Conservation (phyloP, 768 basidiomycete genomes). For the Mycena kentingensis region DNA sequence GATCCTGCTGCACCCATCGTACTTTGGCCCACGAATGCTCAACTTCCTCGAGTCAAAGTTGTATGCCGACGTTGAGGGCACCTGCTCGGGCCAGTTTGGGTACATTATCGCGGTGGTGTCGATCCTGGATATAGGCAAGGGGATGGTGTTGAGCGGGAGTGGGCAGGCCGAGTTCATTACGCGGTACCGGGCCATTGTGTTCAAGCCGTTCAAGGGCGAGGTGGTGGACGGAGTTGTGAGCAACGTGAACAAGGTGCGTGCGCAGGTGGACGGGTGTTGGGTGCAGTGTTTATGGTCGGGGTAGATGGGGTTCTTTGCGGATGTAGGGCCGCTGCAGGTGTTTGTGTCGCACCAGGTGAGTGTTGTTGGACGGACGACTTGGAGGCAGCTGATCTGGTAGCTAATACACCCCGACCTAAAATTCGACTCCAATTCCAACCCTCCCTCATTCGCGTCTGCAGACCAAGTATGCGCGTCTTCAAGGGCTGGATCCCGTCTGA, state of each 20-base stretch:
- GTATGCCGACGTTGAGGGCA: constrained; percentile 95
- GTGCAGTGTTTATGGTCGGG: not conserved
- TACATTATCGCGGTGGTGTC: constrained; percentile 92
- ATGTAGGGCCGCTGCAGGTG: constrained; percentile 90
- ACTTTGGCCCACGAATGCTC: constrained; percentile 95
- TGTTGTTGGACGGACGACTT: constrained; percentile 14
- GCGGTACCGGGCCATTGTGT: constrained; percentile 93
- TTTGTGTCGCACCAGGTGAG: constrained; percentile 95
- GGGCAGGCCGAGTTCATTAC: constrained; percentile 97
- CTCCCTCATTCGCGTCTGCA: constrained; percentile 93
- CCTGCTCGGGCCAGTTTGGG: constrained; percentile 93
- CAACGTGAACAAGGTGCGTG: constrained; percentile 91
- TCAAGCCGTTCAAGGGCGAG: constrained; percentile 99
- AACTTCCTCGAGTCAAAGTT: constrained; percentile 92
- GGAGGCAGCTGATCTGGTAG: constrained; percentile 46
- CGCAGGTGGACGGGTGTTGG: not conserved
- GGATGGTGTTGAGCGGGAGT: constrained; percentile 86
- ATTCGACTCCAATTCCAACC: constrained; percentile 95
- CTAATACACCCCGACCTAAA: constrained; percentile 92
- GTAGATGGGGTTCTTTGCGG: constrained; percentile 98
- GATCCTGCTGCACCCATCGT: constrained; percentile 95
- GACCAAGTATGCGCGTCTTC: constrained; percentile 61
- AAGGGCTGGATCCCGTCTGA: constrained; percentile 4
- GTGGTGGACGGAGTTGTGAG: constrained; percentile 96
- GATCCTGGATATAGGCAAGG: constrained; percentile 89